Evolutionary conservation across 208 protist species (phyloP).

Genomic region (Willaertia magna): DNA sequence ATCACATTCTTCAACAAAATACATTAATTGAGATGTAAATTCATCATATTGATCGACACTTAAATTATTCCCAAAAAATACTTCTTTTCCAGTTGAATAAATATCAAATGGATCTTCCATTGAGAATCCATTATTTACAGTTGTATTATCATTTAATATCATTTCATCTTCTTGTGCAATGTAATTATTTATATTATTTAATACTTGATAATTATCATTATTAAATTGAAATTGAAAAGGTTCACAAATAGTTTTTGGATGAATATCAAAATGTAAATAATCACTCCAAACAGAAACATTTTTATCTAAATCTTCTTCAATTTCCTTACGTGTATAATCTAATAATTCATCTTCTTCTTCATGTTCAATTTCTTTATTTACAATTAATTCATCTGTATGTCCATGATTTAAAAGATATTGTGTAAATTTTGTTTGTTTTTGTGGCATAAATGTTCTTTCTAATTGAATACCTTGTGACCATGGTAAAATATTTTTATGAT

Average conservation of each 20-base stretch:
- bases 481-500: neutral
- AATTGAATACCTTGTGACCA: neutral
- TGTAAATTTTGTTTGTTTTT: neutral
- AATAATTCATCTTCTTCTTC: neutral
- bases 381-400: neutral
- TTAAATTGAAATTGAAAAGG: neutral
- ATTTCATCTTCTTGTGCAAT: too few relatives aligned
- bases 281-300: neutral
- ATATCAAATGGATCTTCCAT: neutral
- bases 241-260: neutral
- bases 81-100: neutral
- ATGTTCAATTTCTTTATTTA: neutral
- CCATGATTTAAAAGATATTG: neutral
- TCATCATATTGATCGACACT: neutral
- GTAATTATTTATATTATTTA: too few relatives aligned
- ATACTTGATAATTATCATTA: neutral
- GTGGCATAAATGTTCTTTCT: neutral
- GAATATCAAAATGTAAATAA: neutral
- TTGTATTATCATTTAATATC: too few relatives aligned
- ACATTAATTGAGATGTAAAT: neutral
- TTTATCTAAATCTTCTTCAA: neutral
- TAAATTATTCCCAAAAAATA: neutral
- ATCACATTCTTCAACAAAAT: constrained; percentile 2
- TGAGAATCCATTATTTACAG: neutral
- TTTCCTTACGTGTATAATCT: neutral